phyloP scores from a whole-genome alignment of 164 flowering plant species.

The Stephania yunnanensis region DNA sequence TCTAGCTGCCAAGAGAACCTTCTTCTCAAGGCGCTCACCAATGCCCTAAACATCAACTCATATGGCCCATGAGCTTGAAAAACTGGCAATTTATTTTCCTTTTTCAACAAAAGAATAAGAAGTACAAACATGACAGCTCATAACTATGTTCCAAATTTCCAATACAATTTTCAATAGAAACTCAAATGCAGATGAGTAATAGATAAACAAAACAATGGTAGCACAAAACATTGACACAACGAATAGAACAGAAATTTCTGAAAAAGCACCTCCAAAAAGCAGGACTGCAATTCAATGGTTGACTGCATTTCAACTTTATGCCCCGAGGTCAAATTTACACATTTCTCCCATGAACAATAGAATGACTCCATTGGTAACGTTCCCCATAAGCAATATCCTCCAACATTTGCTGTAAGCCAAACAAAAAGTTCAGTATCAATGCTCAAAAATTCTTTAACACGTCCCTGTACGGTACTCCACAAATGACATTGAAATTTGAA shows the following conservation, averaged over 20 bases:
- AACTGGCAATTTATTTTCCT: too few relatives aligned
- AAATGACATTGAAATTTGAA: background rate
- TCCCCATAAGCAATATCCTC: conserved; percentile 50
- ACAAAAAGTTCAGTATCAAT: background rate
- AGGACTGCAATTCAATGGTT: conserved; percentile 38
- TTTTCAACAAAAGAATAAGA: background rate
- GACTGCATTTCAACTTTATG: conserved; percentile 43
- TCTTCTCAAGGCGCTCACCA: too few relatives aligned
- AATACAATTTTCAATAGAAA: background rate
- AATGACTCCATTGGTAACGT: conserved; percentile 49
- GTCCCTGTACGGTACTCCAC: background rate
- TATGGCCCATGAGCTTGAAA: too few relatives aligned
- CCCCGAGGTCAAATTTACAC: conserved; percentile 39
- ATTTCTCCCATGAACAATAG: conserved; percentile 42
- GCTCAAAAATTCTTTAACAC: background rate
- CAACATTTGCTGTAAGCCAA: conserved; percentile 32
- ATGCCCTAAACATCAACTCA: too few relatives aligned
- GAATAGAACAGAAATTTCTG: background rate
- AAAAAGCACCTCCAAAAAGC: conserved; percentile 48
- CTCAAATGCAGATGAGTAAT: background rate
- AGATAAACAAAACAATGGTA: background rate
- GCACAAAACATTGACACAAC: background rate
- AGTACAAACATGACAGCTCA: background rate
- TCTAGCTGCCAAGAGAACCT: too few relatives aligned
- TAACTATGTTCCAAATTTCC: background rate